These are phyloP conservation scores for Komagataella phaffii DNA, from an alignment of 805 yeast species.

Conservation along the genomic window DNA sequence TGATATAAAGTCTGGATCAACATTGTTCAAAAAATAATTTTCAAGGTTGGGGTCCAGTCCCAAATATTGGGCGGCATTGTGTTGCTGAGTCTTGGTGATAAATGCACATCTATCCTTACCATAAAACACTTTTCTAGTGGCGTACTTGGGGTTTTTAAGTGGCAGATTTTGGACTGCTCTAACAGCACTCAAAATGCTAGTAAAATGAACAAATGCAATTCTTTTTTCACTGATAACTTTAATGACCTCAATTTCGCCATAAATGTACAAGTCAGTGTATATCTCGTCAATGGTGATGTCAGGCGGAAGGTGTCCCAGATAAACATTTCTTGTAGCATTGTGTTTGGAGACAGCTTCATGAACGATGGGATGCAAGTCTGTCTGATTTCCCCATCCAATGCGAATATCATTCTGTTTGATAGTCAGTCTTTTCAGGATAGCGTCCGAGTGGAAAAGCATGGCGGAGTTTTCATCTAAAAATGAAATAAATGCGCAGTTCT, in stretches of 20 bases:
- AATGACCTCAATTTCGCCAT: conserved; percentile 77
- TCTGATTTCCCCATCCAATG: conserved; percentile 87
- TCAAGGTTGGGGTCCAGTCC: conserved; percentile 88
- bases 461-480: conserved; percentile 86
- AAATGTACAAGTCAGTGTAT: conserved; percentile 49
- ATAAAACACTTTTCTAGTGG: conserved; percentile 68
- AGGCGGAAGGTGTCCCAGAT: conserved; percentile 60
- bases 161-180: conserved; percentile 72
- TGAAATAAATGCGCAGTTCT: conserved; percentile 82
- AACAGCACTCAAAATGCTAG: conserved; percentile 76
- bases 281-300: conserved; percentile 57
- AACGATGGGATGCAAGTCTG: conserved; percentile 63
- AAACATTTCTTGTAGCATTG: conserved; percentile 90
- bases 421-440: conserved; percentile 68
- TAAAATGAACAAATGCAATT: conserved; percentile 83
- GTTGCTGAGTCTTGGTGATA: conserved; percentile 90
- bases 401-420: conserved; percentile 73
- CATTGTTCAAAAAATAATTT: conserved; percentile 37
- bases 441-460: conserved; percentile 84
- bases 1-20: conserved; percentile 47
- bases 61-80: conserved; percentile 89
- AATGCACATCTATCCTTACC: conserved; percentile 95
- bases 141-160: conserved; percentile 44
- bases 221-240: conserved; percentile 72
- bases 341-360: conserved; percentile 66